Evolutionary conservation across 106 monocot genomes (phyloP), one percentile per base, ranked within the genome.

Genomic region (Iris macrosiphon): DNA sequence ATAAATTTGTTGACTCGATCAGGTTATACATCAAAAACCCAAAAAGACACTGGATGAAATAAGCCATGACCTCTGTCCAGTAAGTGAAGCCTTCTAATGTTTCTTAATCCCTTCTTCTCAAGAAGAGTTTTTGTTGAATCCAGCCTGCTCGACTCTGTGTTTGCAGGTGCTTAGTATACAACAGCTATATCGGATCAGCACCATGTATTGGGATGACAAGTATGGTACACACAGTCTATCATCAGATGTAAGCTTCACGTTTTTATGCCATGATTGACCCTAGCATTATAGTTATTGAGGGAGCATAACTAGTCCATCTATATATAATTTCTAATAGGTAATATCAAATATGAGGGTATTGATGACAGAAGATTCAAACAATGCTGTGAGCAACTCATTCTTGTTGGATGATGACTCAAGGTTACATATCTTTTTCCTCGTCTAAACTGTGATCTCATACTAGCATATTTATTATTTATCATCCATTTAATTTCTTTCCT

Each of bases 181-280:
- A 51, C 89, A 96, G 49, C 45, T 96, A 39, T 96, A 96, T 63
- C 52, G 95, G 39, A 96, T 96, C 71, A 83, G 95, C 55, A 96
- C 95, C 9, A 89, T 96, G 95, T 96, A 96, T 60, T 96, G 95
- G 95, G 95, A 96, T 70, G 95, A 96, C 35, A 96, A 89, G 58
- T 96, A 89, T 67, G 89, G 89, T 18, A 96, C 95, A 28, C 85
- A 96, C 28, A 86, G 82, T 52, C 82, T 96, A 8, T 73, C 89
- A 17, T 74, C 85, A n/a, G 89, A 89, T 69, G 94, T 89, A 85
- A 85, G 79, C 58, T 38, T 34, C 21, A 48, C n/a, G n/a, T n/a
- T n/a, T n/a, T n/a, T n/a, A n/a, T n/a, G n/a, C n/a, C n/a, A n/a
- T 13, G 8, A 38, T 51, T 20, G 34, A 6, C 20, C n/a, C n/a